These are phyloP conservation scores for Nymphaea colorata DNA, from an alignment of 164 flowering plant species.

Conservation along the genomic window DNA sequence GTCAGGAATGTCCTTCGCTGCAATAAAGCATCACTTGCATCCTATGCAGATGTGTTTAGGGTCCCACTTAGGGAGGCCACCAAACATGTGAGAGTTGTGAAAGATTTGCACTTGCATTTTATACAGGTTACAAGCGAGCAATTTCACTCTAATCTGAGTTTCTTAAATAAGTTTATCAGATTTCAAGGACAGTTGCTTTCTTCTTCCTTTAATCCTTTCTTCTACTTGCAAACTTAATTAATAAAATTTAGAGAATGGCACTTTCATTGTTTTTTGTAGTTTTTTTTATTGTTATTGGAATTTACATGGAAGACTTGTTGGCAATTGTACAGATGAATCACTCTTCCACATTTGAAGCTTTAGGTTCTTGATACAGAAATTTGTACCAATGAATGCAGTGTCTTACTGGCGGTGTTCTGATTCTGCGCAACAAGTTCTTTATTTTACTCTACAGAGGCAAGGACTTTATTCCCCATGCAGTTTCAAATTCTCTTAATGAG, in stretches of 20 bases:
- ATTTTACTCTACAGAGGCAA: constrained; percentile 86
- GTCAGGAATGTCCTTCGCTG: no score
- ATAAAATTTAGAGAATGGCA: no score
- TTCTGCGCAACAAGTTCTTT: constrained; percentile 69
- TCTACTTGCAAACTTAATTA: no score
- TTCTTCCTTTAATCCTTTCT: no score
- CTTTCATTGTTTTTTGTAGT: no score
- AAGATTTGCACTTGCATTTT: no score
- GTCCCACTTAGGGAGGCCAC: no score
- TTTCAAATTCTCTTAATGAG: constrained; percentile 37
- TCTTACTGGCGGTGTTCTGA: constrained; percentile 81
- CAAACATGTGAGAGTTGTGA: no score
- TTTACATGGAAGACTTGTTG: neutral
- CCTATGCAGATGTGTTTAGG: no score
- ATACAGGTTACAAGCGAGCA: neutral
- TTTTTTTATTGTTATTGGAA: neutral
- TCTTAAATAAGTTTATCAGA: neutral
- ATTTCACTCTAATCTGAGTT: neutral
- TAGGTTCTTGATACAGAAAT: neutral
- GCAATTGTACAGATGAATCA: neutral
- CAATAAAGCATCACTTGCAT: no score
- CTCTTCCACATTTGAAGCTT: neutral
- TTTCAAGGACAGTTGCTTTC: no score
- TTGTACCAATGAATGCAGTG: constrained; percentile 35
- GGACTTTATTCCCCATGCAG: constrained; percentile 61